phyloP scores from a whole-genome alignment of 2,329 filamentous ascomycete species.

The Chaetomiaceae sp. region DNA sequence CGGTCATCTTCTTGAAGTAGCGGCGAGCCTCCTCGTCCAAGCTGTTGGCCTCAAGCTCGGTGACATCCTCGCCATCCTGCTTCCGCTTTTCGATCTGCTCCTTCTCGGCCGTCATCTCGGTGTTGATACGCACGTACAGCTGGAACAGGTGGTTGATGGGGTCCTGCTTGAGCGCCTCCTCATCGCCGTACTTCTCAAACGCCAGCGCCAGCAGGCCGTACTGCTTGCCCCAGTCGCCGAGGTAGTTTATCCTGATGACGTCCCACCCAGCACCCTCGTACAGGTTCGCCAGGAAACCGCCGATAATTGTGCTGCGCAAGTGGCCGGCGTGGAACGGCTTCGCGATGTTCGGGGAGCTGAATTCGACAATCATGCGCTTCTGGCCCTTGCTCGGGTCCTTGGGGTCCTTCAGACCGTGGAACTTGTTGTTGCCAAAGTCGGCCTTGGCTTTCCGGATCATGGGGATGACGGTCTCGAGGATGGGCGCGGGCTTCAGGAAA shows the following conservation, averaged over 20 bases:
- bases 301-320: constrained; percentile 73
- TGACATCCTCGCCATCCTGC: constrained; percentile 47
- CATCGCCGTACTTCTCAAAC: constrained; percentile 69
- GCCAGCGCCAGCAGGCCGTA: constrained; percentile 68
- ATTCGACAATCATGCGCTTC: constrained; percentile 71
- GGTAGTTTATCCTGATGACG: constrained; percentile 68
- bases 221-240: constrained; percentile 79
- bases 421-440: constrained; percentile 61
- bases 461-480: constrained; percentile 63
- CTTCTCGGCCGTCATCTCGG: constrained; percentile 61
- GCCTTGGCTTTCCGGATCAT: constrained; percentile 58
- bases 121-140: constrained; percentile 75
- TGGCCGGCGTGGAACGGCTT: constrained; percentile 81
- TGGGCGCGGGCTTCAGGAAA: constrained; percentile 68
- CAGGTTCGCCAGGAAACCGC: constrained; percentile 69
- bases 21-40: constrained; percentile 70
- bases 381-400: constrained; percentile 54
- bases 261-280: constrained; percentile 70
- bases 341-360: constrained; percentile 81
- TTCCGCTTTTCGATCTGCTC: constrained; percentile 57
- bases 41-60: constrained; percentile 47
- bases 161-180: constrained; percentile 64
- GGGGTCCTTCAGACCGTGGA: constrained; percentile 56
- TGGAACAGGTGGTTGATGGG: constrained; percentile 80
- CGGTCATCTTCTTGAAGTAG: constrained; percentile 69